Conservation (phyloP, 176 grass and related monocot species). For the Eragrostis curvula region DNA sequence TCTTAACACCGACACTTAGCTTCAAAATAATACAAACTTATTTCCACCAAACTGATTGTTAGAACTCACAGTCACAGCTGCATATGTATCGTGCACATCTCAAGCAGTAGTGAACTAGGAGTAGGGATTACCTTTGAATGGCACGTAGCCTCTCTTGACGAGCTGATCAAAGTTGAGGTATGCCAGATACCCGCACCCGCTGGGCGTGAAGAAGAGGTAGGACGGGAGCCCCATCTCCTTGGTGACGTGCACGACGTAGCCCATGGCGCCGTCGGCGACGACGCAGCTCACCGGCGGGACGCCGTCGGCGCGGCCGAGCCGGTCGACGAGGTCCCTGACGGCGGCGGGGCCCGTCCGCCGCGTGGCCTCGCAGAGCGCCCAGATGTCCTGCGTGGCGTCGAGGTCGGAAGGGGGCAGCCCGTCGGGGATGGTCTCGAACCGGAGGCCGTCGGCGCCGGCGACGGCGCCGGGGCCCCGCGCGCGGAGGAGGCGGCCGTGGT, state of each 20-base stretch:
- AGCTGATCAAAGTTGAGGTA: constrained; percentile 66
- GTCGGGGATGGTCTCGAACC: constrained; percentile 66
- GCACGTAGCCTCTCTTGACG: constrained; percentile 53
- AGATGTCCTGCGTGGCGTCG: constrained; percentile 70
- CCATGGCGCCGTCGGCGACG: constrained; percentile 62
- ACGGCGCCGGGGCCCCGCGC: constrained; percentile 37
- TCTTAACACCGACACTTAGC: no score
- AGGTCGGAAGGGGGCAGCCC: constrained; percentile 53
- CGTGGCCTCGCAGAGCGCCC: constrained; percentile 59
- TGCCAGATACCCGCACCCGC: constrained; percentile 53
- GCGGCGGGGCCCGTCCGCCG: constrained; percentile 31
- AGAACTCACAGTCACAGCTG: no score
- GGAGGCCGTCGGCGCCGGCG: constrained; percentile 32
- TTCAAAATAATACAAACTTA: not conserved
- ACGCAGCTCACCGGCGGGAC: constrained; percentile 59
- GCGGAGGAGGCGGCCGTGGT: constrained; percentile 63
- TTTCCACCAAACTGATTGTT: not conserved
- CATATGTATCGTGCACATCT: no score
- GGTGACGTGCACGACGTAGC: constrained; percentile 52
- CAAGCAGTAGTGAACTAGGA: no score
- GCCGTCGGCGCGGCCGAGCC: constrained; percentile 18
- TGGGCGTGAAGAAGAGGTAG: constrained; percentile 58
- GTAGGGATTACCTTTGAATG: constrained; percentile 50
- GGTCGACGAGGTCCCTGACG: constrained; percentile 41
- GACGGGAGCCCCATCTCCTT: constrained; percentile 61